Base-by-base conservation (phyloP, 2,329 filamentous ascomycete species). In the Aureobasidium zeae region DNA sequence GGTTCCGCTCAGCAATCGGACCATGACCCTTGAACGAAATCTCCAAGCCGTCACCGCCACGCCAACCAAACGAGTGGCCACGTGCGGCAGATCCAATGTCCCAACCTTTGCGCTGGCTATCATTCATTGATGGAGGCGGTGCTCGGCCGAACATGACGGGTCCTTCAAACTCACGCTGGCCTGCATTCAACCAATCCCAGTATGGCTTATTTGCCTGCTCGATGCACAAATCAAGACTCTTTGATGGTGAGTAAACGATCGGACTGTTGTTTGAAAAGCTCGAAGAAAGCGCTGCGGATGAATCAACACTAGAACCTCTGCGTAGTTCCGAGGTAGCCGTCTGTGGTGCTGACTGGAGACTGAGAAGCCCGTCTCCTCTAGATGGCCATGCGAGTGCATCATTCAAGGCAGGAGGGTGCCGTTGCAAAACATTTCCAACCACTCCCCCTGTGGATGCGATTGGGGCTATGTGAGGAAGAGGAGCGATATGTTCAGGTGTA, bases 11-110 rank as follows among this genome's bases (percentile, higher is more conserved):
- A 12, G 57, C 57, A 30, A 57, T 48, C 3, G 58, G 51, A 12
- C 58, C 58, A 37, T 56, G 48, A 20, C 60, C 58, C 11, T 48
- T 44, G 46, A 61, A 63, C 16, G 51, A 51, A 50, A 63, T 63
- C 52, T 63, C 60, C 15, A 50, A 50, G 7, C 60, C 60, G 42
- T 61, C 59, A 17, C 60, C 57, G 19, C 59, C 59, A 16, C 49
- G 46, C 60, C 60, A 63, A 30, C 55, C 56, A 43, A 55, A 59
- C n/a, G 41, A 39, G 45, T 45, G 47, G 17, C 48, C 45, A 16
- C 46, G 44, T 38, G 45, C 43, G n/a, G 48, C 42, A n/a, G 48
- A 50, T 13, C 44, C 42, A 24, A 50, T 45, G 4, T 38, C 41
- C 48, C 48, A 50, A 10, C 48, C 46, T 24, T 41, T 37, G 34